Evolutionary conservation across 306 rosid species (phyloP).

Genomic region (Quercus gilva): DNA sequence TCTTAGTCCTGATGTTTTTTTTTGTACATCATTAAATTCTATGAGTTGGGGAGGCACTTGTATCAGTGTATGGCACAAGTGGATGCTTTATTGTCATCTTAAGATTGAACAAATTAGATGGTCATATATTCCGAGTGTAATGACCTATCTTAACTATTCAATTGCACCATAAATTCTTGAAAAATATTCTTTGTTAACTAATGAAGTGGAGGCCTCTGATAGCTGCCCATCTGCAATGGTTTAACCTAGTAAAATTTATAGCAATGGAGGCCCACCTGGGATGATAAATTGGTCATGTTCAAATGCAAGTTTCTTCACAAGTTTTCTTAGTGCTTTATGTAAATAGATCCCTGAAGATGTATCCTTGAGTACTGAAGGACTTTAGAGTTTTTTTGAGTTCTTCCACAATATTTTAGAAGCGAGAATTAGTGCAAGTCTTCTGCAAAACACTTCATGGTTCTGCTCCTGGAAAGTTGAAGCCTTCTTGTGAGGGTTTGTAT

Average conservation of each 20-base stretch:
- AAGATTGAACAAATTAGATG: neutral
- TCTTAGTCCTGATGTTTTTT: neutral
- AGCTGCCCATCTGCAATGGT: neutral
- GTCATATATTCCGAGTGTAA: neutral
- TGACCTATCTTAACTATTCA: neutral
- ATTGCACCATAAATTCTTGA: neutral
- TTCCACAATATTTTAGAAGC: neutral
- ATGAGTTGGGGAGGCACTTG: neutral
- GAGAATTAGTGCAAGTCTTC: neutral
- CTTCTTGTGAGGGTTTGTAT: neutral
- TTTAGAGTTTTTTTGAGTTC: neutral
- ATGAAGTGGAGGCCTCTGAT: neutral
- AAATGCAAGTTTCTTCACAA: no score
- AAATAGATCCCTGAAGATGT: neutral
- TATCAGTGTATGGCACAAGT: no score
- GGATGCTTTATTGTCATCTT: neutral
- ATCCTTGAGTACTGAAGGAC: neutral
- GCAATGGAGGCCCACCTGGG: neutral
- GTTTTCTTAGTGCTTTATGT: no score
- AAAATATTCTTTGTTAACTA: neutral
- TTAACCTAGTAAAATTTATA: neutral
- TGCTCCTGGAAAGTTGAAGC: neutral
- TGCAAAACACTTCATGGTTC: neutral
- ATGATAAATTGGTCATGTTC: neutral
- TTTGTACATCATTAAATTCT: neutral